phyloP scores from a whole-genome alignment of 2,329 filamentous ascomycete genomes.

The Lachnellula cervina region DNA sequence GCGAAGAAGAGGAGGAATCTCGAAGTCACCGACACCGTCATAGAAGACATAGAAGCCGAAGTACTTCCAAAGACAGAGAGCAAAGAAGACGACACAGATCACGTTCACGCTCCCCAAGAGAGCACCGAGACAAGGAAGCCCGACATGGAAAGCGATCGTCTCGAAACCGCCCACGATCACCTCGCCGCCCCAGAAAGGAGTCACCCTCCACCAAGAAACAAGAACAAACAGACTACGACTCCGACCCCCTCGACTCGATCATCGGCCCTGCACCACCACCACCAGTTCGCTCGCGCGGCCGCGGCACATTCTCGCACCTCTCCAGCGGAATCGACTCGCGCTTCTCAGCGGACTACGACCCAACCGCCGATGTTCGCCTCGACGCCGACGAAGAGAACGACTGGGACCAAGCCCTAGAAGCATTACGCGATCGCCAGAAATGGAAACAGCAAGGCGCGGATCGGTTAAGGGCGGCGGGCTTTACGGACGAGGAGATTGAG shows the following conservation, averaged over 20 bases:
- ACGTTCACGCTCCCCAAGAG: conserved; percentile 23
- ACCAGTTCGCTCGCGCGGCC: conserved; percentile 54
- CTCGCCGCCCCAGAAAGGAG: conserved; percentile 7
- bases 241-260: conserved; percentile 69
- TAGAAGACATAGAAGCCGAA: conserved; percentile 26
- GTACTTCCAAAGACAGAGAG: conserved; percentile 15
- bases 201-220: conserved; percentile 9
- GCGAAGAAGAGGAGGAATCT: conserved; percentile 1
- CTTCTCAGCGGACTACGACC: conserved; percentile 65
- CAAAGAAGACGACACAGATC: conserved; percentile 18
- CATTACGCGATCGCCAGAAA: conserved; percentile 71
- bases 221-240: conserved; percentile 38
- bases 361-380: conserved; percentile 50
- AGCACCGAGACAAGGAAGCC: conserved; percentile 22
- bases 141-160: conserved; percentile 32
- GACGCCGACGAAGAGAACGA: conserved; percentile 53
- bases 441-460: conserved; percentile 73
- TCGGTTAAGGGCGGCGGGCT: conserved; percentile 70
- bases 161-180: conserved; percentile 20
- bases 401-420: conserved; percentile 78
- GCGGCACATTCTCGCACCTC: conserved; percentile 57
- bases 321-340: conserved; percentile 69
- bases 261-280: conserved; percentile 67
- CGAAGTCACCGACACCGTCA: conserved; percentile 32
- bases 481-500: conserved; percentile 68